Conservation (phyloP, 768 basidiomycete genomes). For the Boletus pseudopeckii region DNA sequence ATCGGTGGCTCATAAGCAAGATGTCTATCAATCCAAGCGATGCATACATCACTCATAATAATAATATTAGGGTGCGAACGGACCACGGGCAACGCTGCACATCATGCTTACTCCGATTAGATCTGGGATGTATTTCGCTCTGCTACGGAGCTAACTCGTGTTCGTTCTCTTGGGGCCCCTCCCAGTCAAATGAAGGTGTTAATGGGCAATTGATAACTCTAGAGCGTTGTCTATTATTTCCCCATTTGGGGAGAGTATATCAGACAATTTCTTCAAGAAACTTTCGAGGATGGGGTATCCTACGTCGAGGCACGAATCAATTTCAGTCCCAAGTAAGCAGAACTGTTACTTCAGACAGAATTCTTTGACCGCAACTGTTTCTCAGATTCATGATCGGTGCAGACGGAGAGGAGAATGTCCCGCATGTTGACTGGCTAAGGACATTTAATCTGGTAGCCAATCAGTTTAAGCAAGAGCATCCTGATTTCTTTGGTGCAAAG, state of each 20-base stretch:
- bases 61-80: conserved; percentile 52
- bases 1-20: conserved; percentile 56
- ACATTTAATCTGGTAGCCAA: conserved; percentile 51
- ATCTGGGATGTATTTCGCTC: conserved; percentile 74
- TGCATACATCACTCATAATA: conserved; percentile 72
- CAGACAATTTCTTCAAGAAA: conserved; percentile 56
- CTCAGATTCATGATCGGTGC: conserved; percentile 52
- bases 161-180: conserved; percentile 28
- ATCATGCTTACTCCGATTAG: conserved; percentile 32
- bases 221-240: conserved; percentile 44
- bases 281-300: conserved; percentile 66
- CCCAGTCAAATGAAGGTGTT: background rate
- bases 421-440: conserved; percentile 57
- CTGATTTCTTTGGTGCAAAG: conserved; percentile 64
- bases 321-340: conserved; percentile 52
- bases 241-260: conserved; percentile 63
- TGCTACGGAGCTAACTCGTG: conserved; percentile 48
- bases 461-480: conserved; percentile 53
- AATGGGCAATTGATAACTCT: background rate
- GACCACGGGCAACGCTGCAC: background rate
- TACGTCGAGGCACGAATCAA: conserved; percentile 70
- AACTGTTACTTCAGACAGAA: background rate
- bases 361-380: background rate
- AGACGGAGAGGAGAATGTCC: conserved; percentile 54
- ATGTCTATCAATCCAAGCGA: conserved; percentile 69